Base-by-base conservation (phyloP, 352 stramenopile species). In the Phytophthora cryptogea region DNA sequence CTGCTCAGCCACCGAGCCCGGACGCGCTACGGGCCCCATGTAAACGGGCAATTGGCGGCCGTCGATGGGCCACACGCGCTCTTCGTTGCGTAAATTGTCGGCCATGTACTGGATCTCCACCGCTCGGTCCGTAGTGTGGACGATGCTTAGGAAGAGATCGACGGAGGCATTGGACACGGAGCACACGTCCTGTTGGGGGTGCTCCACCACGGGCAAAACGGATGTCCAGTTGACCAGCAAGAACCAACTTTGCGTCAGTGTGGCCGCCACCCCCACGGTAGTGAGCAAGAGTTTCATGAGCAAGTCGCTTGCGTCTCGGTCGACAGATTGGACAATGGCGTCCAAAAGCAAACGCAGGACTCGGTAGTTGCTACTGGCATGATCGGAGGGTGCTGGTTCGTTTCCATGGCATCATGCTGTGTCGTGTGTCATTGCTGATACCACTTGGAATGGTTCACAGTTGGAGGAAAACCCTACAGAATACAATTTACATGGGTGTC, bases 1-100 rank as follows among this genome's bases (percentile, higher is more conserved):
- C 14, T 60, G 48, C n/a, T 61, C 62, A 10, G 59, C 53, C 0
- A 83, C 44, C 2, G 73, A 80, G 31, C 64, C 69, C 9, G 59
- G 56, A 4, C 59, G 52, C 2, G 55, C 43, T 4, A 78, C 58
- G 0, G 70, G 70, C 1, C 73, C 73, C 48, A 70, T 63, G 47
- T 78, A 78, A 17, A 67, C 59, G 0, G 73, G 63, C 5, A 76
- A 53, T 1, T 68, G 26, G 8, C 63, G 45, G 0, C 49, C 56
- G 37, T 51, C 53, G 9, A 79, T 71, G 30, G 41, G 37, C 63
- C 64, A 72, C 43, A 23, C 47, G 7, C 70, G 66, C 35, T 54
- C 30, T 37, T 76, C 67, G 17, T 76, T 79, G 51, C 39, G n/a
- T 11, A 79, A 58, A 16, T 66, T 48, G 3, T 26, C 42, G 36